Evolutionary conservation across 306 rosid species (phyloP).

Genomic region (Glycine latifolia): DNA sequence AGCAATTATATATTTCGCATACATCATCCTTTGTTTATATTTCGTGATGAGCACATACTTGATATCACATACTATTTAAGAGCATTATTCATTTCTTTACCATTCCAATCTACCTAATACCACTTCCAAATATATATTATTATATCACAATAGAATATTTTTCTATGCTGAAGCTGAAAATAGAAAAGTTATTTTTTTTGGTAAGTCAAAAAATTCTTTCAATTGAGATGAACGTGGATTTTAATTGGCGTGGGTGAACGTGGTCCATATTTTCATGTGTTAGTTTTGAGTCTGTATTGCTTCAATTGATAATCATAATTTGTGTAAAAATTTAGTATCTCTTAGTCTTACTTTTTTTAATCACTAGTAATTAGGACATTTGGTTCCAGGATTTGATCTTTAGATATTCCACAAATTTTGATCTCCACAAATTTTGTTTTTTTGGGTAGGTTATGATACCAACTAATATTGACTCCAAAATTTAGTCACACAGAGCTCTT

Average conservation of each 20-base stretch:
- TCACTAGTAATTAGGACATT: no score
- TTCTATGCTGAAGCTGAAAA: neutral
- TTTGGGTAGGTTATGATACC: no score
- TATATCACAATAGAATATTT: neutral
- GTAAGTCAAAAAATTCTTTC: neutral
- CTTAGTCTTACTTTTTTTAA: no score
- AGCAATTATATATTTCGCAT: neutral
- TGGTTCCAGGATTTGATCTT: no score
- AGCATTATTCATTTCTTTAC: neutral
- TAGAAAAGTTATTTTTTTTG: neutral
- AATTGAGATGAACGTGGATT: neutral
- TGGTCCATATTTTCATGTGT: neutral
- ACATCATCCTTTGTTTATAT: conserved; percentile 28
- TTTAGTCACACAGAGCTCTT: no score
- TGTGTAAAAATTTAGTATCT: no score
- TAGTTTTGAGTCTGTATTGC: neutral
- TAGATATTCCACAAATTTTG: no score
- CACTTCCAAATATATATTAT: neutral
- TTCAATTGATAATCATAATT: neutral
- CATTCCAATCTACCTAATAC: conserved; percentile 32
- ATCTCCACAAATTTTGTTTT: no score
- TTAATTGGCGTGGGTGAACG: neutral
- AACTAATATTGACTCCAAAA: no score
- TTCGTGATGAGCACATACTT: conserved; percentile 28
- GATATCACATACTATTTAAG: neutral